Evolutionary conservation across 495 filamentous ascomycete species (phyloP).

Genomic region (Hyphodiscus hymeniophilus): DNA sequence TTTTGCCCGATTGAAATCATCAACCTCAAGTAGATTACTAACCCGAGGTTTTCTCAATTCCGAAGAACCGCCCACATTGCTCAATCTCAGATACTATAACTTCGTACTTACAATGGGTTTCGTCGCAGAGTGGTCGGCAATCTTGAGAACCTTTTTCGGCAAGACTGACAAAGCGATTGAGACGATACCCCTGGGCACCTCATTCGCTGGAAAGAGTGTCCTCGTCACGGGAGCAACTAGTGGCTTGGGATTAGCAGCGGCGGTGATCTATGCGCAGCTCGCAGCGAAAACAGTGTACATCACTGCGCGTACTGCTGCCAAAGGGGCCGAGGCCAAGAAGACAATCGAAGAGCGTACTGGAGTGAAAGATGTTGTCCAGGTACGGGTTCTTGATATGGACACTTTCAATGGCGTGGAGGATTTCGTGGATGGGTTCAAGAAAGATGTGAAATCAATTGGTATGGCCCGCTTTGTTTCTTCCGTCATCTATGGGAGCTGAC

Average conservation of each 20-base stretch:
- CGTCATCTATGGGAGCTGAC: background rate
- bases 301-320: constrained; percentile 29
- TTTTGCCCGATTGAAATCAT: no score
- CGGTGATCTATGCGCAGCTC: constrained; percentile 31
- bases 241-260: constrained; percentile 42
- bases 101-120: no score
- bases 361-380: constrained; percentile 28
- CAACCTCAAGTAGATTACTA: no score
- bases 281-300: constrained; percentile 34
- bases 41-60: no score
- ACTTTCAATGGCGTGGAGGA: constrained; percentile 7
- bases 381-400: constrained; percentile 47
- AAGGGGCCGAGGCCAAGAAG: constrained; percentile 29
- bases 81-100: no score
- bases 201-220: constrained; percentile 28
- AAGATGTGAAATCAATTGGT: constrained; percentile 1
- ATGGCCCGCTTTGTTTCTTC: background rate
- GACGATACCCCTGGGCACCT: background rate
- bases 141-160: no score
- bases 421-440: constrained; percentile 7
- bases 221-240: constrained; percentile 43
- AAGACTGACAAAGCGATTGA: no score
- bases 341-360: constrained; percentile 27
- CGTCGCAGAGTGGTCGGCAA: no score
- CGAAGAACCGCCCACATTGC: no score